These are phyloP conservation scores for Avicennia marina DNA, from an alignment of 257 asterid genomes.

Conservation along the genomic window DNA sequence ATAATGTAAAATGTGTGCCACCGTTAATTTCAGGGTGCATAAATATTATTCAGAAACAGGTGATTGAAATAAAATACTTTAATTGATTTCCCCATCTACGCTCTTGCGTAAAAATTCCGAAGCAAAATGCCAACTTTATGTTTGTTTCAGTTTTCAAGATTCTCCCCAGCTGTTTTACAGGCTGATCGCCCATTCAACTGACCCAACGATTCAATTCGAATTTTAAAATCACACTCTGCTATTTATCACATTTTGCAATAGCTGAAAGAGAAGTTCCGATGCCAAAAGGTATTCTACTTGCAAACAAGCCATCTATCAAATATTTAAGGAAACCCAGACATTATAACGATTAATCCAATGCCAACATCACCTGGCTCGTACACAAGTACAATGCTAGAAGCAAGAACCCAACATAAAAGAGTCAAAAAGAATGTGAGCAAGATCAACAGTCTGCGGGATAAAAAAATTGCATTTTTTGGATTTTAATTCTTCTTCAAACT, in stretches of 20 bases:
- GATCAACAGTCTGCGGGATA: not conserved
- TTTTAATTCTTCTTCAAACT: conserved; percentile 13
- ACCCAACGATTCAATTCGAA: too few relatives aligned
- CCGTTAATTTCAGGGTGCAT: too few relatives aligned
- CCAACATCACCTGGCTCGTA: not conserved
- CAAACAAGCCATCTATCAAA: not conserved
- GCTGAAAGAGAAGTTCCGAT: not conserved
- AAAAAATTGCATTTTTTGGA: not conserved
- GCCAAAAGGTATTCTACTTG: not conserved
- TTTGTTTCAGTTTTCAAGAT: too few relatives aligned
- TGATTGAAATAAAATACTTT: too few relatives aligned
- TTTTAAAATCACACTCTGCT: too few relatives aligned
- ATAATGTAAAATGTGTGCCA: too few relatives aligned
- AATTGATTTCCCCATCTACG: too few relatives aligned
- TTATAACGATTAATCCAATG: not conserved
- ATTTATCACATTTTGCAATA: not conserved
- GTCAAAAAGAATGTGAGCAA: not conserved
- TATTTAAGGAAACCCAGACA: not conserved
- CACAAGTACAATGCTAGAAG: not conserved
- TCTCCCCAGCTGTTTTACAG: too few relatives aligned
- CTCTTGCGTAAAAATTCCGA: too few relatives aligned
- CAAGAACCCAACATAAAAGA: not conserved
- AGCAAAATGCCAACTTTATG: too few relatives aligned
- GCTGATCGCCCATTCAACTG: too few relatives aligned
- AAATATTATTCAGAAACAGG: too few relatives aligned